Base-by-base conservation (phyloP, 495 filamentous ascomycete genomes). In the Eremomyces bilateralis region DNA sequence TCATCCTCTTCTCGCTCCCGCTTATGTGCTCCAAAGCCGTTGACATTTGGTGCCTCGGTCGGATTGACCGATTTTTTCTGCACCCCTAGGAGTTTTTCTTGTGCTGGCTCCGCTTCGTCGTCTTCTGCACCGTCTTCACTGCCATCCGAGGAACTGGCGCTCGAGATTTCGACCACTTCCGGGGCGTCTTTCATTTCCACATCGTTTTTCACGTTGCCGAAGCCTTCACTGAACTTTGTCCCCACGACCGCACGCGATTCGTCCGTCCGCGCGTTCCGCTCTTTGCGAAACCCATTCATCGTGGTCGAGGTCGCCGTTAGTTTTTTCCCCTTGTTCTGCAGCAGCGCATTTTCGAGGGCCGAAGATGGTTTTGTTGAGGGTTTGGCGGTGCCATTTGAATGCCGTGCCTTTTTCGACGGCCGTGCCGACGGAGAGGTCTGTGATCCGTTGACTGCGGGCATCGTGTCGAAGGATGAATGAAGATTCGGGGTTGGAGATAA, bases 171-270 rank as follows among this genome's bases (percentile, higher is more conserved):
- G 42, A 72, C 62, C 10, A 32, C 16, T 60, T 41, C 30, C 10
- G 30, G 10, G 10, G 10, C 30, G 18, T 60, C 54, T 31, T 43
- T 39, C 4, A 19, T 21, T 25, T n/a, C 29, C 12, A 22, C 33
- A 21, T 48, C 20, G 16, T 16, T 16, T 10, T 32, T 32, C 6
- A 8, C 30, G 8, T 8, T 16, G 10, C 10, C 10, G 10, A n/a
- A n/a, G n/a, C n/a, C n/a, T n/a, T n/a, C n/a, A n/a, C n/a, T n/a
- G n/a, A n/a, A n/a, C n/a, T n/a, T n/a, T n/a, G n/a, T 46, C 8
- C 44, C 47, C 12, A 93, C 75, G 3, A 74, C 64, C 27, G 78
- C 61, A 36, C 59, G 68, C 12, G 76, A 70, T 48, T 92, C 80
- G 52, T 92, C 71, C 29, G 13, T 13, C 24, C 24, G 24, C 24